phyloP scores from a whole-genome alignment of 2,329 filamentous ascomycete species.

The Lachnellula subtilissima region DNA sequence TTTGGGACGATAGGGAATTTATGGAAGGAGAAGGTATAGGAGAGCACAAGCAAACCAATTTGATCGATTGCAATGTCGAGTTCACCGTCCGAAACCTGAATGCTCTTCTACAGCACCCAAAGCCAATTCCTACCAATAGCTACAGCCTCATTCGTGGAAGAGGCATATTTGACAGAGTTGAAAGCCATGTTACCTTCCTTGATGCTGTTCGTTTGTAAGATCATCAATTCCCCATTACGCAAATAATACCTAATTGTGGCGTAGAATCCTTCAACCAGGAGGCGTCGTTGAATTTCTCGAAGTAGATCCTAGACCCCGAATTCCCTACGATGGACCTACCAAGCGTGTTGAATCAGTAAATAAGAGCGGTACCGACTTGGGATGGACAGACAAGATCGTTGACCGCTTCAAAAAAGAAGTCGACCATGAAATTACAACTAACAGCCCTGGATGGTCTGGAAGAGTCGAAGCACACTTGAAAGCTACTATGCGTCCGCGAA shows the following conservation, averaged over 20 bases:
- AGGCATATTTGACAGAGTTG: conserved; percentile 27
- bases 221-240: background rate
- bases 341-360: conserved; percentile 3
- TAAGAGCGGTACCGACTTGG: conserved; percentile 17
- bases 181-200: conserved; percentile 27
- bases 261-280: conserved; percentile 26
- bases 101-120: conserved; percentile 16
- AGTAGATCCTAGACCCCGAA: conserved; percentile 27
- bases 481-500: conserved; percentile 22
- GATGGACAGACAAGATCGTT: conserved; percentile 25
- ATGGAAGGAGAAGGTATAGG: conserved; percentile 9
- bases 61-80: conserved; percentile 19
- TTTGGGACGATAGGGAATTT: conserved; percentile 21
- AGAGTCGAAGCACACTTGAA: conserved; percentile 25
- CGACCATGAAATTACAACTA: conserved; percentile 23
- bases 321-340: background rate
- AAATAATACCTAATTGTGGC: background rate
- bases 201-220: conserved; percentile 28
- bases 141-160: conserved; percentile 28
- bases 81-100: conserved; percentile 30
- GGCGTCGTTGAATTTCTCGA: conserved; percentile 31
- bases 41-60: conserved; percentile 7
- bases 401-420: conserved; percentile 23
- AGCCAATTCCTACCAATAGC: conserved; percentile 24
- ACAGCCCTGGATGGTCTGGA: conserved; percentile 24